These are phyloP conservation scores for Rhodotorula glutinis DNA, from an alignment of 1,284 basidiomycete genomes.

Conservation along the genomic window DNA sequence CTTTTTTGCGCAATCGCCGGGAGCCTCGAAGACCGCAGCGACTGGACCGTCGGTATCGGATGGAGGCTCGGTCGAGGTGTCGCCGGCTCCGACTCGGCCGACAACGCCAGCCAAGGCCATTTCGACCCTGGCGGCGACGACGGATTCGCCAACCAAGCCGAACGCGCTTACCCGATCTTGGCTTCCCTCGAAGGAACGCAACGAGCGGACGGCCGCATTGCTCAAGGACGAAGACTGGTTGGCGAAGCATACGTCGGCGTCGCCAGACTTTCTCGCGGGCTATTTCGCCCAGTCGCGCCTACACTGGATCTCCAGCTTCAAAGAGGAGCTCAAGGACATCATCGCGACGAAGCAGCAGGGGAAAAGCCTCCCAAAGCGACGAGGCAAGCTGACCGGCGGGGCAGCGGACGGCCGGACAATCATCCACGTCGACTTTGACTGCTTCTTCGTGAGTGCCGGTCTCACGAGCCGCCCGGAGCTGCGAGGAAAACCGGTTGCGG, in stretches of 20 bases:
- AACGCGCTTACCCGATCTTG: slow-evolving; percentile 14
- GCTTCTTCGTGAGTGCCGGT: slow-evolving; percentile 93
- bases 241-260: slow-evolving; percentile 76
- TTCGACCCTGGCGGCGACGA: slow-evolving; percentile 42
- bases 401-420: slow-evolving; percentile 61
- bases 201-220: slow-evolving; percentile 46
- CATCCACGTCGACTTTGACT: slow-evolving; percentile 96
- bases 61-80: neutral
- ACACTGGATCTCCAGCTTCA: slow-evolving; percentile 89
- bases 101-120: slow-evolving; percentile 6
- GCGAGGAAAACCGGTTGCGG: slow-evolving; percentile 81
- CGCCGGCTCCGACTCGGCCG: neutral
- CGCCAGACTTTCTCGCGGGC: slow-evolving; percentile 73
- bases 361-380: slow-evolving; percentile 59
- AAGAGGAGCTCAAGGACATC: slow-evolving; percentile 77
- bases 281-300: slow-evolving; percentile 89
- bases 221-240: slow-evolving; percentile 82
- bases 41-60: neutral
- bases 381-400: slow-evolving; percentile 48
- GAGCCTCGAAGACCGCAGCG: too few species aligned
- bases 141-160: slow-evolving; percentile 49
- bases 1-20: neutral
- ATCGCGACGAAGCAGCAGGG: slow-evolving; percentile 62
- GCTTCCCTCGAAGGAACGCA: slow-evolving; percentile 24
- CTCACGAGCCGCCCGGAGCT: slow-evolving; percentile 71